phyloP scores from a whole-genome alignment of 192 early-diverging fungal genomes.

The Backusella luteola region DNA sequence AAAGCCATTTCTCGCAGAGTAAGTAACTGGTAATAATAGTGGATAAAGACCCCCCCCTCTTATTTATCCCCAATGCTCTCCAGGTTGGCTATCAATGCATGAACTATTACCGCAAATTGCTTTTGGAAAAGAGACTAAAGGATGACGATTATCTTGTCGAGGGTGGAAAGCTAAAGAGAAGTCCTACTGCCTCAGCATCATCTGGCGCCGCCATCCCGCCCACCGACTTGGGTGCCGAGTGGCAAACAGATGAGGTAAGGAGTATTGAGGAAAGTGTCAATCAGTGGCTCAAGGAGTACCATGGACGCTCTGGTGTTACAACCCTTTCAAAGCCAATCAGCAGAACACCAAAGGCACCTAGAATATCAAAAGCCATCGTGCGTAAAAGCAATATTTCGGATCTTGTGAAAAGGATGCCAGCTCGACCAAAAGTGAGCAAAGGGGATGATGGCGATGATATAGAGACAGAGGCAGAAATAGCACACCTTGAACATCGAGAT shows the following conservation, averaged over 20 bases:
- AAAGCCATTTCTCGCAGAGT: slow-evolving; percentile 48
- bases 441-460: slow-evolving; percentile 1
- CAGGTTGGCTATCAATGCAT: slow-evolving; percentile 60
- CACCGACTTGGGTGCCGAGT: slow-evolving; percentile 44
- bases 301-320: slow-evolving; percentile 23
- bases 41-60: too few species aligned
- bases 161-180: slow-evolving; percentile 46
- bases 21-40: neutral
- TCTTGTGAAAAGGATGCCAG: slow-evolving; percentile 11
- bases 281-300: slow-evolving; percentile 52
- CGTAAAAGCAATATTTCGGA: neutral
- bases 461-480: slow-evolving; percentile 16
- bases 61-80: too few species aligned
- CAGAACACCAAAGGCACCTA: slow-evolving; percentile 12
- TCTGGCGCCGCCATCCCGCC: slow-evolving; percentile 8
- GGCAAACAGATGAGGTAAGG: slow-evolving; percentile 49
- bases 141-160: slow-evolving; percentile 51
- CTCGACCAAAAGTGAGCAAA: neutral
- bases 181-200: slow-evolving; percentile 23
- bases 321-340: neutral
- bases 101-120: slow-evolving; percentile 52
- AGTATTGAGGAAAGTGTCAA: slow-evolving; percentile 45
- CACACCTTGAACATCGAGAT: slow-evolving; percentile 10
- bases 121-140: slow-evolving; percentile 38
- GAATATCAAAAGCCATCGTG: neutral